Evolutionary conservation across 768 basidiomycete species (phyloP), one percentile per base, ranked within the genome.

Genomic region (Amylocystis lapponica): DNA sequence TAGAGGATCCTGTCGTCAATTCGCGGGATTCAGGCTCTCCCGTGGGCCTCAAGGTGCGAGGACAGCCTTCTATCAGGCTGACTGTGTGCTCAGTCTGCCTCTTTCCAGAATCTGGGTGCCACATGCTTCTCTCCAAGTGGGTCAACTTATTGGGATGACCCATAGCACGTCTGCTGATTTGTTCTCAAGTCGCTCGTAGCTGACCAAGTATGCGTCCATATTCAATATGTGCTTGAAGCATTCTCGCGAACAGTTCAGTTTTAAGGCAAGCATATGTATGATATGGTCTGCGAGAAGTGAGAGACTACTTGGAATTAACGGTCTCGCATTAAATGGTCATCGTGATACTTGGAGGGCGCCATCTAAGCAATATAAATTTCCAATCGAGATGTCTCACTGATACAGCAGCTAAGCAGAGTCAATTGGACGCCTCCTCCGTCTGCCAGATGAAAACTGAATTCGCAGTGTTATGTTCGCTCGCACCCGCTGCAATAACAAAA

Each of bases 31-130:
- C 66, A 20, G 71, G 73, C 43, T 54, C 73, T 26, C 90, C 91
- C 10, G 80, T 90, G 10, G 90, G 90, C 19, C 65, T 94, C 48
- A 86, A 76, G 72, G 91, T 86, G 55, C 14, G 66, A n/a, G 55
- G 21, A 5, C 25, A n/a, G n/a, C n/a, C n/a, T n/a, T n/a, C n/a
- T n/a, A n/a, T n/a, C n/a, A n/a, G n/a, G n/a, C n/a, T n/a, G n/a
- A n/a, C n/a, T n/a, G n/a, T n/a, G n/a, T n/a, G n/a, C n/a, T n/a
- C n/a, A n/a, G n/a, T n/a, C n/a, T n/a, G n/a, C n/a, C n/a, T n/a
- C n/a, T n/a, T n/a, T n/a, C n/a, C 55, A 93, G 91, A 97, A 98
- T 60, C 77, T 98, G 16, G 95, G 95, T 4, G 94, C 94, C 14
- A 97, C 95, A 96, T 61, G 91, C 91, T 16, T 96, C 87, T 49